A percentile compares a stretch with the other conserved stretches of the same genome.
Conservation (phyloP, 2,329 filamentous ascomycete genomes). For the Talaromyces sp. region DNA sequence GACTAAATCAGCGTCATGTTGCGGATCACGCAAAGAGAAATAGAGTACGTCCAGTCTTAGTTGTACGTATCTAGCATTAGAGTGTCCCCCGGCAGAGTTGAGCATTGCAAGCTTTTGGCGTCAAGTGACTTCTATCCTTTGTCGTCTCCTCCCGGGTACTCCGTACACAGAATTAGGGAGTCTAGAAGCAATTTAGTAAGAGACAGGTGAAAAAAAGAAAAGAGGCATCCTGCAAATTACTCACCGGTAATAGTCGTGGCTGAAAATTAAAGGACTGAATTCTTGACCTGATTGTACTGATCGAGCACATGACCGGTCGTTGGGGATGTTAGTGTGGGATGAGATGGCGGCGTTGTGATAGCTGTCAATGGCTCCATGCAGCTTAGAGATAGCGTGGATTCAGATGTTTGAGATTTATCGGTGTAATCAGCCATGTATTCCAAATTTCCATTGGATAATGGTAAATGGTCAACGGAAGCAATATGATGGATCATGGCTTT, state of each 20-base stretch:
- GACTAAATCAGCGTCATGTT: neutral
- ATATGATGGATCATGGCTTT: neutral
- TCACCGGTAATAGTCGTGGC: slow-evolving; percentile 1
- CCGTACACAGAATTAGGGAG: neutral
- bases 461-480: neutral
- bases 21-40: neutral
- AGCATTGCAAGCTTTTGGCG: neutral
- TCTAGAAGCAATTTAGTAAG: neutral
- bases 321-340: slow-evolving; percentile 11
- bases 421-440: neutral
- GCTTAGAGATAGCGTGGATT: neutral
- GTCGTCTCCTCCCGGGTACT: neutral
- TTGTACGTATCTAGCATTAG: neutral
- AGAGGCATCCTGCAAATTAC: neutral
- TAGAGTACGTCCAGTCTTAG: neutral
- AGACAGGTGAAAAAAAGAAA: neutral
- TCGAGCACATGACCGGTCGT: slow-evolving; percentile 6
- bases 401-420: neutral
- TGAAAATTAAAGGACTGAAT: neutral
- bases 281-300: neutral
- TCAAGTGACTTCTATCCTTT: neutral
- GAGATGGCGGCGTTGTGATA: slow-evolving; percentile 9
- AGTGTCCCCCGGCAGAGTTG: neutral
- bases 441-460: neutral
- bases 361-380: slow-evolving; percentile 10